Evolutionary conservation across 2,329 filamentous ascomycete species (phyloP).

Genomic region (Penicillium sp.): DNA sequence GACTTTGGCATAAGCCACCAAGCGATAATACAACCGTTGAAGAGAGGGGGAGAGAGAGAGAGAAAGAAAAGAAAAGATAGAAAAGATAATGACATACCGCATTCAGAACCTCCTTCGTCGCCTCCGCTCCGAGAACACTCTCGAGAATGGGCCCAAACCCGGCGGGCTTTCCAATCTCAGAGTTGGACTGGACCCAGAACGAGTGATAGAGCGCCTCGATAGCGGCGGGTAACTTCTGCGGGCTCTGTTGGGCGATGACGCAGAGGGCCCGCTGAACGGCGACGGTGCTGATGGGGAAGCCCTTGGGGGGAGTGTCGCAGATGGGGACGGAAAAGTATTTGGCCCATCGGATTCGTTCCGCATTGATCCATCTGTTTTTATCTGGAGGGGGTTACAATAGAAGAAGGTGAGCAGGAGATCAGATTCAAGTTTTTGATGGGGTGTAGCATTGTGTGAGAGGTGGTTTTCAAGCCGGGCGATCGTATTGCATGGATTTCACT

Average conservation of each 20-base stretch:
- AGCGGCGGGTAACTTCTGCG: slow-evolving; percentile 36
- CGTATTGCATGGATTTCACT: slow-evolving; percentile 4
- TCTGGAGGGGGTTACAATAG: slow-evolving; percentile 34
- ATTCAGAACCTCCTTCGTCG: slow-evolving; percentile 38
- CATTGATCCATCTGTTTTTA: slow-evolving; percentile 53
- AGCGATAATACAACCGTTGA: too few species aligned
- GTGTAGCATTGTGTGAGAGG: too few species aligned
- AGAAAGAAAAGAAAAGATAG: background rate
- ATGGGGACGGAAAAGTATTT: slow-evolving; percentile 52
- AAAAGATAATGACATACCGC: slow-evolving; percentile 28
- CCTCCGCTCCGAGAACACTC: slow-evolving; percentile 41
- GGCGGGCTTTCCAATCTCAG: slow-evolving; percentile 41
- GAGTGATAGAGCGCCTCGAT: slow-evolving; percentile 46
- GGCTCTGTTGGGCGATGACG: slow-evolving; percentile 41
- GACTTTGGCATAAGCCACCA: too few species aligned
- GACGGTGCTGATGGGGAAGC: slow-evolving; percentile 51
- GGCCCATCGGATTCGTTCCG: slow-evolving; percentile 51
- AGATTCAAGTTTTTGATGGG: too few species aligned
- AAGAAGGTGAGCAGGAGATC: too few species aligned
- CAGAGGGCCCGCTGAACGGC: slow-evolving; percentile 48
- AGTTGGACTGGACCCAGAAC: slow-evolving; percentile 48
- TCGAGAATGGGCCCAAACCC: slow-evolving; percentile 42
- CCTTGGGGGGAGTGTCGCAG: slow-evolving; percentile 36
- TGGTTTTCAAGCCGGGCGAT: too few species aligned
- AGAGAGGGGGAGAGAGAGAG: too few species aligned